Base-by-base conservation (phyloP, 179 eudicot species). In the Silene vulgaris region DNA sequence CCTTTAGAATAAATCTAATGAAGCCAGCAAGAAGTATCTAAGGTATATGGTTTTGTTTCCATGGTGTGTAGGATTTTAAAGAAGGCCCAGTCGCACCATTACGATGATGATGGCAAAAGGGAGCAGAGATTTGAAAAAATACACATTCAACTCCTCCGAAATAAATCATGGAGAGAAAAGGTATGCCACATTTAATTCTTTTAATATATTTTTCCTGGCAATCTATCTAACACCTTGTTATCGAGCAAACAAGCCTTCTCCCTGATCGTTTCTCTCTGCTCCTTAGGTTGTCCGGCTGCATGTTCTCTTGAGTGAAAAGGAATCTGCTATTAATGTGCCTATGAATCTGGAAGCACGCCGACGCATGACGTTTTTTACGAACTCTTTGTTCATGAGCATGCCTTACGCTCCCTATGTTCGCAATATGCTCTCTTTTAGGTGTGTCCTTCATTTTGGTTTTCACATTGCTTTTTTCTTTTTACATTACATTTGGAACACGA, bases 401-500 rank as follows among this genome's bases (percentile, higher is more conserved):
- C 99, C 99, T 54, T 65, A 76, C 62, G 98, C 99, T 82, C 99
- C 99, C 23, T 89, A 82, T 88, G 99, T 93, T 79, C 94, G 96
- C 43, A 85, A 96, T 77, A 96, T 96, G 99, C 92, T 96, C 65
- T 96, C 99, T 74, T 96, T 96, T 72, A 96, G 99, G 99, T 93
- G 69, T 82, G 91, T 79, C 76, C 5, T 45, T 76, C 40, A 62
- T 40, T 45, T 17, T 68, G 26, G 71, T 43, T 45, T 57, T 50
- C 32, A 48, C 17, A 63, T 50, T 73, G 70, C 65, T 29, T 14
- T 52, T 52, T 52, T 52, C 48, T 57, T 64, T 26, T 30, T 77
- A 8, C 1, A 40, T 40, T 3, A 61, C 19, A 28, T 35, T 45
- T 43, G 13, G 62, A 56, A 56, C 26, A 29, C 48, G 16, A 8